These are phyloP conservation scores for Mycena venus DNA, from an alignment of 768 basidiomycete species.

Conservation along the genomic window DNA sequence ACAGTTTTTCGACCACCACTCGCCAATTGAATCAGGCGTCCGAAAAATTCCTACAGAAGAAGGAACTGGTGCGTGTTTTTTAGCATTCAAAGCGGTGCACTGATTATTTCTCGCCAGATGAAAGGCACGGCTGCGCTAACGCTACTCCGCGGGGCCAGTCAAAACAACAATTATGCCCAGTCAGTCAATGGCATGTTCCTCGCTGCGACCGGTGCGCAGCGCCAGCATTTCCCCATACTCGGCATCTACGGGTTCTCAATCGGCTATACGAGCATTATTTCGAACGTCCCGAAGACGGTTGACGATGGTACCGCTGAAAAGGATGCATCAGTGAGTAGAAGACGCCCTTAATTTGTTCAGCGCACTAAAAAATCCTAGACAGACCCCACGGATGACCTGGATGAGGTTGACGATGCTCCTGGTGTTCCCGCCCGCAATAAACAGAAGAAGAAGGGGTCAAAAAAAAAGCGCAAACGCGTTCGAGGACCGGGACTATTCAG, in stretches of 20 bases:
- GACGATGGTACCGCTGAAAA: too few species aligned
- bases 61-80: background rate
- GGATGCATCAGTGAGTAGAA: too few species aligned
- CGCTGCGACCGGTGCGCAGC: conserved; percentile 39
- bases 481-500: too few species aligned
- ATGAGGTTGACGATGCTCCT: too few species aligned
- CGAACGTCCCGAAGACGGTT: background rate
- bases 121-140: background rate
- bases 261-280: conserved; percentile 34
- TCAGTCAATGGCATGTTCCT: conserved; percentile 16
- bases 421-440: too few species aligned
- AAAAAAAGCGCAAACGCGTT: too few species aligned
- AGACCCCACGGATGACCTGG: too few species aligned
- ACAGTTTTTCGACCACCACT: too few species aligned
- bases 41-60: background rate
- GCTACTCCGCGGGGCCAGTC: conserved; percentile 2
- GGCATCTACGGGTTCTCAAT: conserved; percentile 30
- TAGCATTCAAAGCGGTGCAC: background rate
- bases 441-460: too few species aligned
- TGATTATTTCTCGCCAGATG: background rate
- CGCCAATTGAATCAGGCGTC: too few species aligned
- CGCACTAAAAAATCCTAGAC: too few species aligned
- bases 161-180: conserved; percentile 21
- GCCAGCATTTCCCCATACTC: conserved; percentile 38
- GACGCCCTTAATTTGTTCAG: too few species aligned